Evolutionary conservation across 78 protist genomes (phyloP).

Genomic region (Dictyostelium firmibasis): DNA sequence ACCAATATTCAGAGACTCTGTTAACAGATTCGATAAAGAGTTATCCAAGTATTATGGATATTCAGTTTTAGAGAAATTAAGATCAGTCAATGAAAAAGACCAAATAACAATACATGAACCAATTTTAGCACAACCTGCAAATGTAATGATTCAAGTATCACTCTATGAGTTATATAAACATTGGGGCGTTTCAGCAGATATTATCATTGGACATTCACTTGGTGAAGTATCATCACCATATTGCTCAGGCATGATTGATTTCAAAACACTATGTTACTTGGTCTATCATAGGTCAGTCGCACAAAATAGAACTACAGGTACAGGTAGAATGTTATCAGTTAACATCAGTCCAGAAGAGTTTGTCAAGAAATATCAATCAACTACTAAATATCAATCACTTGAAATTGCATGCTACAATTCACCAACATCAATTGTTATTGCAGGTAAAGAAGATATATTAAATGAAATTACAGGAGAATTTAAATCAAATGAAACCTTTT

Average conservation of each 20-base stretch:
- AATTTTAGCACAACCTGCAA: conserved; percentile 28
- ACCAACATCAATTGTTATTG: conserved; percentile 27
- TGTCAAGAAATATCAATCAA: background rate
- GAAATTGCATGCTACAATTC: conserved; percentile 59
- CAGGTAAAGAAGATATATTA: conserved; percentile 28
- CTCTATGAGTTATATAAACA: conserved; percentile 17
- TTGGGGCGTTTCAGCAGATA: conserved; percentile 10
- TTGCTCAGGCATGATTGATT: conserved; percentile 28
- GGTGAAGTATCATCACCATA: conserved; percentile 59
- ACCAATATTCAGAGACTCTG: background rate
- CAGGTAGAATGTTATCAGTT: conserved; percentile 26
- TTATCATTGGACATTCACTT: conserved; percentile 45
- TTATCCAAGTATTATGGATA: background rate
- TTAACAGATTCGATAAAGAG: background rate
- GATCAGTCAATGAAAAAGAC: background rate
- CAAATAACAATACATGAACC: conserved; percentile 12
- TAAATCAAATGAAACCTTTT: background rate
- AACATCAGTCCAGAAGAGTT: background rate
- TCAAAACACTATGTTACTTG: background rate
- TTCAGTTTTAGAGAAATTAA: background rate
- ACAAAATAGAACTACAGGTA: background rate
- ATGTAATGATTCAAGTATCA: background rate
- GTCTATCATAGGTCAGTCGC: background rate
- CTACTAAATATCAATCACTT: background rate
- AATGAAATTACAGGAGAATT: background rate